Base-by-base conservation (phyloP, 768 basidiomycete genomes). In the Mycena filopes region DNA sequence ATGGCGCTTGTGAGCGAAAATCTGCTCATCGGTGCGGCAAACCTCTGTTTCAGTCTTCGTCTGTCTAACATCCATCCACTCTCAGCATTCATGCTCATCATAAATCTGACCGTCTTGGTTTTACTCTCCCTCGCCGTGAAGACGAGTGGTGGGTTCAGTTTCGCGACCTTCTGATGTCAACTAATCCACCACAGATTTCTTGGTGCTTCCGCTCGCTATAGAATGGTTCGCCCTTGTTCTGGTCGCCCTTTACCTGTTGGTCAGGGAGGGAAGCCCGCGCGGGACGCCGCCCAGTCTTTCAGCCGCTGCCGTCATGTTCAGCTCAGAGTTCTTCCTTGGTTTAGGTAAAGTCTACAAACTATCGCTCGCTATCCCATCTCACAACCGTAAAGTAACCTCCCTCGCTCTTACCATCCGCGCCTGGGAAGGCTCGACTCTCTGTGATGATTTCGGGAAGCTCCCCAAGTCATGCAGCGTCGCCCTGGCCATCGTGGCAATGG, bases 391-490 rank as follows among this genome's bases (percentile, higher is more conserved):
- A 76, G 76, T 66, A 26, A 66, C 31, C 63, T 72, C 28, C 7
- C 26, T 68, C 26, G 63, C 69, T 8, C 51, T 79, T 46, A 72
- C 79, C 1, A 41, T 72, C 47, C 78, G 76, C 48, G 74, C 76
- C 31, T 72, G 68, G 26, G 13, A 61, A 26, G 31, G 33, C 18
- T 41, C 72, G n/a, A 65, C 59, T 38, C 70, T 79, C 28, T 77
- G 76, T 68, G 60, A 61, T 5, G 78, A 81, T 55, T 77, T 81
- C 23, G 65, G 65, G 40, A 61, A 68, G 1, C 36, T 69, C 15
- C 33, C 49, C 0, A 55, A 73, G 58, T 59, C 76, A 6, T 75
- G 76, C 28, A 47, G 63, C 16, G 57, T 57, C 15, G 74, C 74
- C 2, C 58, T 66, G 15, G 67, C 71, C 3, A 65, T 79, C 4